Evolutionary conservation across 345 rosid genomes (phyloP), one percentile per base, ranked within the genome.

Genomic region (Eucalyptus dawsonii): DNA sequence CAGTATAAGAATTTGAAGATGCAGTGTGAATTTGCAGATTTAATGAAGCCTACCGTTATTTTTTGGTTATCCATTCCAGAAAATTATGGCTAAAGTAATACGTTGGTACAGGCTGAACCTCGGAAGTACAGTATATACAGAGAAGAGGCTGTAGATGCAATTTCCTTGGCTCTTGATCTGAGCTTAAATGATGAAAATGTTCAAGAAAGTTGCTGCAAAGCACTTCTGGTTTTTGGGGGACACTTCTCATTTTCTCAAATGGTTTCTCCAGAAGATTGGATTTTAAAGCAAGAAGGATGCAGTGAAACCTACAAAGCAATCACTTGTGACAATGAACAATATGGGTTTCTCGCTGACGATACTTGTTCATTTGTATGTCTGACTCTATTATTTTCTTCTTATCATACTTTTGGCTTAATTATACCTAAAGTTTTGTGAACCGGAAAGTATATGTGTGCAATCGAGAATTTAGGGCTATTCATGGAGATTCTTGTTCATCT

Each of bases 71-170:
- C 87, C 47, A 86, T 51, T 50, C 27, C 8, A 19, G 83, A 76
- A 72, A 76, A 37, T 40, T 76, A 37, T 76, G 83, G 9, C 83
- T 76, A 21, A 21, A 44, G 40, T 76, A 62, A 86, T 86, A 10
- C 51, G 12, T 80, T 88, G 60, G 88, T 58, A 86, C 94, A 94
- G 95, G 93, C 88, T 10, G 94, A 92, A 89, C 92, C 92, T 93
- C 91, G n/a, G 56, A 93, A 93, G 87, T 88, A 88, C 93, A 93
- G 94, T 92, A 90, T 94, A 58, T 92, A 93, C 88, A 91, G 94
- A 89, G 93, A 93, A 88, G 94, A 92, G 89, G 96, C 96, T n/a
- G 93, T 94, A 58, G 92, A 93, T 92, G 93, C 91, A 56, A 91
- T 95, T 86, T 53, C 93, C 90, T 72, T 42, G 90, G 91, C 95